A percentile compares a stretch with the other conserved stretches of the same genome.
phyloP scores from a whole-genome alignment of 148 eudicot species.

The Pharnaceum exiguum region DNA sequence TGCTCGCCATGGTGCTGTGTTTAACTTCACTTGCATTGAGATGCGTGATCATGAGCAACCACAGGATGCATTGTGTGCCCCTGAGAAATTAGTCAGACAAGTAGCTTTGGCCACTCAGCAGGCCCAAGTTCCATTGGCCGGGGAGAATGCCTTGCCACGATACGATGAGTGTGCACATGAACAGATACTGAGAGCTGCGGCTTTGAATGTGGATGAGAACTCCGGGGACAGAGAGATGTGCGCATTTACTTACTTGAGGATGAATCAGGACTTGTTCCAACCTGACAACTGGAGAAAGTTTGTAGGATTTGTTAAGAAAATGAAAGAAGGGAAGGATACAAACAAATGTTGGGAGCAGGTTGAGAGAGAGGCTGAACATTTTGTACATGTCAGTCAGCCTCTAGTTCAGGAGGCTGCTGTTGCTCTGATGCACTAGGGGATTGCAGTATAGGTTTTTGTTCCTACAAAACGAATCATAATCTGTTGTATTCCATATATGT shows the following conservation, averaged over 20 bases:
- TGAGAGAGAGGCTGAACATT: conserved; percentile 85
- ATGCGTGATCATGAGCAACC: conserved; percentile 99
- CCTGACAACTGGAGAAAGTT: conserved; percentile 85
- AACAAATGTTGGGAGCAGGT: conserved; percentile 66
- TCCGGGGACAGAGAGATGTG: conserved; percentile 62
- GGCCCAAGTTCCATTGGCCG: conserved; percentile 72
- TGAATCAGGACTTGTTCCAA: conserved; percentile 78
- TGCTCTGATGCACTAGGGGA: conserved; percentile 70
- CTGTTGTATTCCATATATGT: too few relatives aligned
- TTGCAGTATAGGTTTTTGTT: too few relatives aligned
- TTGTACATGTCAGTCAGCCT: conserved; percentile 65
- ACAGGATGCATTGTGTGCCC: conserved; percentile 81
- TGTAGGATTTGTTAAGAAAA: conserved; percentile 83
- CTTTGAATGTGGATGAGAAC: conserved; percentile 34
- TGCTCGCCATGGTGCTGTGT: conserved; percentile 69
- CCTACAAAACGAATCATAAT: too few relatives aligned
- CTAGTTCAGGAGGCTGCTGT: conserved; percentile 84
- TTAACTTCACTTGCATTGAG: conserved; percentile 95
- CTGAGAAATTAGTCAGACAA: conserved; percentile 83
- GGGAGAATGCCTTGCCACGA: conserved; percentile 87
- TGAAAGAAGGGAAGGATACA: conserved; percentile 72
- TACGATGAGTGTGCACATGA: conserved; percentile 80
- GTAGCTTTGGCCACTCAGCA: conserved; percentile 65
- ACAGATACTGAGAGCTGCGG: conserved; percentile 59
- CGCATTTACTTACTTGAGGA: conserved; percentile 88